Evolutionary conservation across 306 rosid genomes (phyloP).

Genomic region (Datisca glomerata): DNA sequence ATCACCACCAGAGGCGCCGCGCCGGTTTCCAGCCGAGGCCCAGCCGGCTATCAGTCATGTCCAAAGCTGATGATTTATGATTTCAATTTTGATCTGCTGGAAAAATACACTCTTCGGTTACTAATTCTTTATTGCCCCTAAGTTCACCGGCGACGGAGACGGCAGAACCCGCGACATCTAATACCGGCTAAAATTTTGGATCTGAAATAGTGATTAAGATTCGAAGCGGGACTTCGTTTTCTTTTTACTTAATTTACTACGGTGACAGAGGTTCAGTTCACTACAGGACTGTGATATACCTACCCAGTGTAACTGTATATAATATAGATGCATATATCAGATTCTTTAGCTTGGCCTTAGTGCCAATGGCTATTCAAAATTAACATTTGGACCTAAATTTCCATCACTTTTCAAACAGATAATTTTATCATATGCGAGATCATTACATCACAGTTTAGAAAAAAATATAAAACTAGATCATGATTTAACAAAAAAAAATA

Average conservation of each 20-base stretch:
- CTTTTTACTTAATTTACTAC: too few relatives aligned
- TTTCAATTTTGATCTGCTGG: neutral
- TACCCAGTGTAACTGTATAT: neutral
- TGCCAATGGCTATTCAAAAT: too few relatives aligned
- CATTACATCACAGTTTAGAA: too few relatives aligned
- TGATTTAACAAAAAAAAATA: too few relatives aligned
- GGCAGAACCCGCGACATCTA: neutral
- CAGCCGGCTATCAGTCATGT: slow-evolving; percentile 80
- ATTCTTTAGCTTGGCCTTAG: too few relatives aligned
- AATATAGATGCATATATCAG: neutral
- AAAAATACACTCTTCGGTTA: neutral
- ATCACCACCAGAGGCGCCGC: slow-evolving; percentile 72
- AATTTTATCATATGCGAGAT: too few relatives aligned
- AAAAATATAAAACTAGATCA: too few relatives aligned
- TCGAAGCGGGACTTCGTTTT: neutral
- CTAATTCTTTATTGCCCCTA: neutral
- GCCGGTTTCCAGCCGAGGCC: slow-evolving; percentile 55
- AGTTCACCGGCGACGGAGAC: slow-evolving; percentile 8
- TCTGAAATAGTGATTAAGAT: too few relatives aligned
- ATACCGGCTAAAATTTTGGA: slow-evolving; percentile 6
- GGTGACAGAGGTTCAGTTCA: neutral
- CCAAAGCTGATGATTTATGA: slow-evolving; percentile 29
- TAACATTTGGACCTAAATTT: too few relatives aligned
- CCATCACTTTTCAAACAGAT: too few relatives aligned
- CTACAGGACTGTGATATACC: neutral